phyloP scores from a whole-genome alignment of 2,329 filamentous ascomycete species.

The Dothideomycetes sp. region DNA sequence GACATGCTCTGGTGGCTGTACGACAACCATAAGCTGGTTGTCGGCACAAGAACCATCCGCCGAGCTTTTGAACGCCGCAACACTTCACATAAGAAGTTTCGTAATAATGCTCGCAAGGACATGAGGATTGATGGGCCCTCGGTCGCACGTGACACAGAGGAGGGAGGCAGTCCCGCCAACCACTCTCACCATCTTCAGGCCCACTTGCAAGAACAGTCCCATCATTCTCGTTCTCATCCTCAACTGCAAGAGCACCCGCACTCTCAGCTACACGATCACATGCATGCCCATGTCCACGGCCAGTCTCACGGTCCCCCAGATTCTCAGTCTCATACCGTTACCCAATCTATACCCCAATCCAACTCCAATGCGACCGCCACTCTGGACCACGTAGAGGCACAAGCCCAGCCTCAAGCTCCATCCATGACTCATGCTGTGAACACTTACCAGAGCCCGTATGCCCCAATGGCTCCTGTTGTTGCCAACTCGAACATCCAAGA shows the following conservation, averaged over 20 bases:
- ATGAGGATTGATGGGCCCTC: conserved; percentile 3
- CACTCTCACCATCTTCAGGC: no score
- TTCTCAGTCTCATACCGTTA: no score
- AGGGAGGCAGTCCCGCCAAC: no score
- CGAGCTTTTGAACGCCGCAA: conserved; percentile 23
- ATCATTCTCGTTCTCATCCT: no score
- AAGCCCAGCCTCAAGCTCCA: conserved; percentile 6
- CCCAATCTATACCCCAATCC: no score
- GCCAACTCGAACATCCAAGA: conserved; percentile 10
- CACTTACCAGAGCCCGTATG: conserved; percentile 23
- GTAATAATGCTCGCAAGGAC: conserved; percentile 12
- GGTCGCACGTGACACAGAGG: neutral
- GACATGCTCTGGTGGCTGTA: conserved; percentile 29
- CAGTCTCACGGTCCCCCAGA: no score
- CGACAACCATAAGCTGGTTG: conserved; percentile 24
- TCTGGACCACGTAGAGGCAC: conserved; percentile 10
- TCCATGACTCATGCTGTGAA: conserved; percentile 3
- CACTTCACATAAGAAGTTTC: conserved; percentile 16
- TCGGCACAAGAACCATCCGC: conserved; percentile 24
- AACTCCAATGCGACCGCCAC: no score
- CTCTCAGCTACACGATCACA: no score
- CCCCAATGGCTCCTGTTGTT: conserved; percentile 17
- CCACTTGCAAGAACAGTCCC: no score
- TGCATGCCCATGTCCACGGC: neutral
- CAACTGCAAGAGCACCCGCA: no score